Conservation (phyloP, 805 yeast genomes). For the Monosporozyma yasuniensis region DNA sequence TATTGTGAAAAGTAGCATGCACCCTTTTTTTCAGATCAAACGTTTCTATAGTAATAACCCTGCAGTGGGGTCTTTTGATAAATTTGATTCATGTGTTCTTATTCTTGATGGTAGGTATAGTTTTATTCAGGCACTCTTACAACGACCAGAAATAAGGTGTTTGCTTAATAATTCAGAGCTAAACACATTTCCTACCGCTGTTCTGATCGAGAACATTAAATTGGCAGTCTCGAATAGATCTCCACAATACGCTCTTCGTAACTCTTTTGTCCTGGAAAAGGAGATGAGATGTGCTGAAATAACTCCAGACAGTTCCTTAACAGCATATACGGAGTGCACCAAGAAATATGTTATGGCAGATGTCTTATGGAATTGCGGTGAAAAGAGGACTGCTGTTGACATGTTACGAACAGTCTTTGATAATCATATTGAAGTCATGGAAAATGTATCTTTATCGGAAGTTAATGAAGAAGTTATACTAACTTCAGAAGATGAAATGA, state of each 20-base stretch:
- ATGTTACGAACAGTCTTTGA: conserved; percentile 29
- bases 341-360: conserved; percentile 35
- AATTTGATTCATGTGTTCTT: neutral
- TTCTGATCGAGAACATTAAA: conserved; percentile 8
- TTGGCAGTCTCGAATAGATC: conserved; percentile 10
- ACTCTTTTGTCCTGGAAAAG: conserved; percentile 11
- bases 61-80: neutral
- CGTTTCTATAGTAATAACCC: neutral
- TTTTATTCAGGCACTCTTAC: neutral
- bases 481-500: conserved; percentile 24
- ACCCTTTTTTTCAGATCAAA: no score
- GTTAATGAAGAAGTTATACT: conserved; percentile 1
- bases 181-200: conserved; percentile 18
- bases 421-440: no score
- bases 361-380: conserved; percentile 58
- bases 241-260: conserved; percentile 18
- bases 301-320: neutral
- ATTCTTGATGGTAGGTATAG: neutral
- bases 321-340: conserved; percentile 4
- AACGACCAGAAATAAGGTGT: conserved; percentile 1
- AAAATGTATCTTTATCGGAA: neutral
- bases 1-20: neutral
- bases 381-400: conserved; percentile 46
- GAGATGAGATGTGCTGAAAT: conserved; percentile 1
- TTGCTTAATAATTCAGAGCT: conserved; percentile 10